These are phyloP conservation scores for Russula emetica DNA, from an alignment of 768 basidiomycete species.

Conservation along the genomic window DNA sequence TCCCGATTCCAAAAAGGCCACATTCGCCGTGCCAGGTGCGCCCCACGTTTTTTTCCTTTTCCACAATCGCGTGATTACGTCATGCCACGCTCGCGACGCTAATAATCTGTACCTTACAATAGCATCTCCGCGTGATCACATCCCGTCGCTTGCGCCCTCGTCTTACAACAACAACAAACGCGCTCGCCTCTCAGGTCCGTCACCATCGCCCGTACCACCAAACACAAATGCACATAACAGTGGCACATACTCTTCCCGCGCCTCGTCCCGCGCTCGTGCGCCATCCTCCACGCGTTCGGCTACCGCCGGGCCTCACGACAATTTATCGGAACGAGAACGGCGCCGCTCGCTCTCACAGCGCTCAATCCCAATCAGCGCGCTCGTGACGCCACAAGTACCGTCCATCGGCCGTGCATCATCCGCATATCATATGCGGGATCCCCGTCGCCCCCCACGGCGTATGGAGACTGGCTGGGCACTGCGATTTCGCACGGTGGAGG, in stretches of 20 bases:
- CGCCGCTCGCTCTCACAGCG: conserved; percentile 50
- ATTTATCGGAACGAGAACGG: conserved; percentile 13
- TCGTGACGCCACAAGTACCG: conserved; percentile 74
- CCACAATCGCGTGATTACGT: conserved; percentile 24
- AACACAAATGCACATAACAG: conserved; percentile 43
- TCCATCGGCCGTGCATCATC: conserved; percentile 52
- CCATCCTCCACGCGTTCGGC: conserved; percentile 33
- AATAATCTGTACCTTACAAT: neutral
- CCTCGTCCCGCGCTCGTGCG: conserved; percentile 30
- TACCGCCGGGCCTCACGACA: conserved; percentile 8
- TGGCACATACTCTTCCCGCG: conserved; percentile 43
- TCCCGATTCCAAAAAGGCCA: conserved; percentile 57
- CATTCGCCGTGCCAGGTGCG: conserved; percentile 60
- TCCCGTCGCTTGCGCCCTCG: conserved; percentile 59
- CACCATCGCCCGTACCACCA: conserved; percentile 37
- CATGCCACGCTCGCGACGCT: neutral
- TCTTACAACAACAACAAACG: conserved; percentile 65
- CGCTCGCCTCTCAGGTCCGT: conserved; percentile 49
- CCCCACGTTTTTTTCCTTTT: conserved; percentile 23
- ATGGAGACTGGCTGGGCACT: conserved; percentile 61
- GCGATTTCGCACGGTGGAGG: conserved; percentile 51
- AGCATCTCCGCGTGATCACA: conserved; percentile 33
- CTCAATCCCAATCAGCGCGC: conserved; percentile 76
- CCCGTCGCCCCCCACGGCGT: conserved; percentile 56
- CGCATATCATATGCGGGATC: conserved; percentile 78